Evolutionary conservation across 306 rosid genomes (phyloP).

Genomic region (Casuarina cunninghamiana): DNA sequence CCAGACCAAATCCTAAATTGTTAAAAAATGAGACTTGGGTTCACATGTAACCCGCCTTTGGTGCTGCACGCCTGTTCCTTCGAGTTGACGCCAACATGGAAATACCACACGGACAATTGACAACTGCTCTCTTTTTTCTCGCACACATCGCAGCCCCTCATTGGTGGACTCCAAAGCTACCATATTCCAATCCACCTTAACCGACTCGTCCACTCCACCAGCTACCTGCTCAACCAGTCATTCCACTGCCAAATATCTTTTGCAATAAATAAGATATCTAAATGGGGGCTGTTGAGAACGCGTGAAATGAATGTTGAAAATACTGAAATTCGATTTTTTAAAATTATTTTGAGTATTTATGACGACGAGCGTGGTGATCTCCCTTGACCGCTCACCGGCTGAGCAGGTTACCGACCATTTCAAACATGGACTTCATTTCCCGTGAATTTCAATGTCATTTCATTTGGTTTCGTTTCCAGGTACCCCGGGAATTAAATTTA

Average conservation of each 20-base stretch:
- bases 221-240: constrained; percentile 37
- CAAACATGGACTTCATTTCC: constrained; percentile 62
- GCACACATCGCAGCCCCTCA: background rate
- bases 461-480: constrained; percentile 30
- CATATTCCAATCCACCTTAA: constrained; percentile 24
- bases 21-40: background rate
- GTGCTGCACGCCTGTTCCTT: constrained; percentile 3
- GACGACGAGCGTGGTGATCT: background rate
- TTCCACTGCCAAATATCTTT: background rate
- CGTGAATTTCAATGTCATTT: constrained; percentile 62
- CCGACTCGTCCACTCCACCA: constrained; percentile 27
- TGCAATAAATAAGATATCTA: too few species aligned
- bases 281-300: too few species aligned
- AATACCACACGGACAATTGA: constrained; percentile 5
- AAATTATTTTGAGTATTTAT: too few species aligned
- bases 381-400: constrained; percentile 17
- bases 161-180: constrained; percentile 29
- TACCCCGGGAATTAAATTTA: constrained; percentile 29
- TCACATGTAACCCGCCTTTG: background rate
- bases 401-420: constrained; percentile 40
- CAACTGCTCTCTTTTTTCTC: background rate
- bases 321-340: too few species aligned
- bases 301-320: too few species aligned
- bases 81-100: constrained; percentile 15
- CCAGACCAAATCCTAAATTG: background rate